phyloP scores from a whole-genome alignment of 495 filamentous ascomycete genomes.

The Penicillium chermesinum region DNA sequence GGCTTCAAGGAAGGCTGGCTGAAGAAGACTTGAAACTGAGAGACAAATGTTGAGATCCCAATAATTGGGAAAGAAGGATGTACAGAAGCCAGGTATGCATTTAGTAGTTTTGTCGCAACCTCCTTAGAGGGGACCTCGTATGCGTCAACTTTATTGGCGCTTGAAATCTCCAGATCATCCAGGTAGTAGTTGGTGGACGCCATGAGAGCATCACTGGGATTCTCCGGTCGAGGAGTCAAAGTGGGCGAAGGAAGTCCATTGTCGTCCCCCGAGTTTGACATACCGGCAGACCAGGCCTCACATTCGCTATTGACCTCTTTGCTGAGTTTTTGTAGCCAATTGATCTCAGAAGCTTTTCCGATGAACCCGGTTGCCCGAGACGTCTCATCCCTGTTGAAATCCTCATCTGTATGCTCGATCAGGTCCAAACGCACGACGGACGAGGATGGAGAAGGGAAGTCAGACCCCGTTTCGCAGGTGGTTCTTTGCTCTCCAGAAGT shows the following conservation, averaged over 20 bases:
- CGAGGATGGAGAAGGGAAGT: conserved; percentile 18
- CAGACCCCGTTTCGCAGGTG: conserved; percentile 14
- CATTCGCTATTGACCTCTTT: conserved; percentile 31
- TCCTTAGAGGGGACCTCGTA: conserved; percentile 46
- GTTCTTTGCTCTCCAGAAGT: neutral
- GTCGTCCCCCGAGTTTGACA: conserved; percentile 16
- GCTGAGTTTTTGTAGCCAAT: conserved; percentile 50
- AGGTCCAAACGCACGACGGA: conserved; percentile 45
- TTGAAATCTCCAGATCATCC: conserved; percentile 47
- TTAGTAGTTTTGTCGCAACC: conserved; percentile 49
- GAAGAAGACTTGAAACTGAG: conserved; percentile 44
- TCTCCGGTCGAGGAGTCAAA: conserved; percentile 23
- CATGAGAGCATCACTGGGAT: conserved; percentile 22
- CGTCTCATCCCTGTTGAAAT: conserved; percentile 49
- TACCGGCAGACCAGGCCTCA: conserved; percentile 17
- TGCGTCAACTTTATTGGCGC: conserved; percentile 40
- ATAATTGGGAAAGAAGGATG: conserved; percentile 60
- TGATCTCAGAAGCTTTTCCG: conserved; percentile 56
- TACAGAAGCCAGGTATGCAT: conserved; percentile 54
- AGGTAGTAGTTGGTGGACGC: conserved; percentile 41
- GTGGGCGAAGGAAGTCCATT: conserved; percentile 25
- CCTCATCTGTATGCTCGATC: conserved; percentile 53
- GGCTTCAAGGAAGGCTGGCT: conserved; percentile 34
- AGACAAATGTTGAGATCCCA: conserved; percentile 48
- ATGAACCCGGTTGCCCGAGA: conserved; percentile 50